Conservation (phyloP, 177 flowering plant species). For the Vitis hybrid region DNA sequence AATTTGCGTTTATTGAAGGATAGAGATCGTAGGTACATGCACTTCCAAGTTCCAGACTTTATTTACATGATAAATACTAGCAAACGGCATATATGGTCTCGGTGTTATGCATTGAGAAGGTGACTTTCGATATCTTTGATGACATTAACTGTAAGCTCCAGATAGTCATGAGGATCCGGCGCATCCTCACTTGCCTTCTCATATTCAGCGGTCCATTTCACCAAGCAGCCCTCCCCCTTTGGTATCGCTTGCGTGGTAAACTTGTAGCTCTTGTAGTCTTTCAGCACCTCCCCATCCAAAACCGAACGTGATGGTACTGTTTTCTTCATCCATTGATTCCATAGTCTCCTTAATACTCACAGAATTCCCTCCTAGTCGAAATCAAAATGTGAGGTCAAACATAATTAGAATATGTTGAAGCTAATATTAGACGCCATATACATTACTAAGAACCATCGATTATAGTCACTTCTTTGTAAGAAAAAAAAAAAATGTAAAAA, state of each 20-base stretch:
- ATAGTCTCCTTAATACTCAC: not conserved
- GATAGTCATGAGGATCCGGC: not conserved
- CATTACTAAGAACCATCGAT: too few species aligned
- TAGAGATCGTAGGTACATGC: too few species aligned
- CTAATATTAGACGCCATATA: too few species aligned
- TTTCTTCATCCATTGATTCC: not conserved
- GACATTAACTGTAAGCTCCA: not conserved
- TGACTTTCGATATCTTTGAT: not conserved
- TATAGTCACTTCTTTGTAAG: too few species aligned
- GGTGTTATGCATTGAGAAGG: too few species aligned
- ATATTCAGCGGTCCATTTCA: not conserved
- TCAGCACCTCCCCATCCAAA: slow-evolving; percentile 4
- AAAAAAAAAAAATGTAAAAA: too few species aligned
- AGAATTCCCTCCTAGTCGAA: not conserved
- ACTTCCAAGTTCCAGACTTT: too few species aligned
- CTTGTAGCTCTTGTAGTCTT: slow-evolving; percentile 2
- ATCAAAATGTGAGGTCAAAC: too few species aligned
- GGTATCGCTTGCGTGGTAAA: not conserved
- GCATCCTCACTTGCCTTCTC: not conserved
- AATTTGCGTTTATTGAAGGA: too few species aligned
- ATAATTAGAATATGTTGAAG: too few species aligned
- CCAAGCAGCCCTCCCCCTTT: slow-evolving; percentile 6
- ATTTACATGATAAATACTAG: too few species aligned
- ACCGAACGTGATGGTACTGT: not conserved
- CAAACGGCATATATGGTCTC: too few species aligned